Percentiles rank a stretch among this genome's conserved stretches.
phyloP scores from a whole-genome alignment of 2,329 filamentous ascomycete species.

The Monosporascus sp. region DNA sequence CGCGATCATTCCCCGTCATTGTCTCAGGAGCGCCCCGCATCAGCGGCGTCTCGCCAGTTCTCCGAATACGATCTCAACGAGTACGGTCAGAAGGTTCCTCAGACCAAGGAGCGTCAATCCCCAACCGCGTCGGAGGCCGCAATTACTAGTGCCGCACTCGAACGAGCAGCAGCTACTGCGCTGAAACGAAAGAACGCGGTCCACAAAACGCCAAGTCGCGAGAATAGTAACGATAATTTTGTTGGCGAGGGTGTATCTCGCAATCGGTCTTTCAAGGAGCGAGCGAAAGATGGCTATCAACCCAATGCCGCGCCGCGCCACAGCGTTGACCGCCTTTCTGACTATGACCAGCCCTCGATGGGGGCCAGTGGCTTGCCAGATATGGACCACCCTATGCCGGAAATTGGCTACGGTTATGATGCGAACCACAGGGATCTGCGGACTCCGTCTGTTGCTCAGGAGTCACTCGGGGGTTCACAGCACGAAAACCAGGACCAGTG shows the following conservation, averaged over 20 bases:
- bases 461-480: constrained; percentile 54
- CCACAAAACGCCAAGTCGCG: constrained; percentile 31
- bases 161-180: constrained; percentile 43
- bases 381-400: constrained; percentile 66
- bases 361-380: constrained; percentile 66
- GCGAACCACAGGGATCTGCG: constrained; percentile 56
- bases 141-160: constrained; percentile 52
- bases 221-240: constrained; percentile 33
- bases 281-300: constrained; percentile 50
- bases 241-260: constrained; percentile 48
- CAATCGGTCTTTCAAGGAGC: constrained; percentile 63
- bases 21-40: constrained; percentile 18
- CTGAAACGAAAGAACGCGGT: constrained; percentile 43
- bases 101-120: constrained; percentile 39
- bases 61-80: constrained; percentile 54
- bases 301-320: constrained; percentile 53
- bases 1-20: constrained; percentile 34
- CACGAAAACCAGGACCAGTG: constrained; percentile 24
- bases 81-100: constrained; percentile 50
- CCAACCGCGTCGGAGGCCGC: constrained; percentile 53
- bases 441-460: constrained; percentile 78
- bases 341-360: constrained; percentile 50
- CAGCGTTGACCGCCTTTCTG: constrained; percentile 53
- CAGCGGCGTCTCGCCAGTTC: constrained; percentile 38
- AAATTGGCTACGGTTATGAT: constrained; percentile 61